Conservation (phyloP, 1,284 basidiomycete genomes). For the Ustilago sp. region DNA sequence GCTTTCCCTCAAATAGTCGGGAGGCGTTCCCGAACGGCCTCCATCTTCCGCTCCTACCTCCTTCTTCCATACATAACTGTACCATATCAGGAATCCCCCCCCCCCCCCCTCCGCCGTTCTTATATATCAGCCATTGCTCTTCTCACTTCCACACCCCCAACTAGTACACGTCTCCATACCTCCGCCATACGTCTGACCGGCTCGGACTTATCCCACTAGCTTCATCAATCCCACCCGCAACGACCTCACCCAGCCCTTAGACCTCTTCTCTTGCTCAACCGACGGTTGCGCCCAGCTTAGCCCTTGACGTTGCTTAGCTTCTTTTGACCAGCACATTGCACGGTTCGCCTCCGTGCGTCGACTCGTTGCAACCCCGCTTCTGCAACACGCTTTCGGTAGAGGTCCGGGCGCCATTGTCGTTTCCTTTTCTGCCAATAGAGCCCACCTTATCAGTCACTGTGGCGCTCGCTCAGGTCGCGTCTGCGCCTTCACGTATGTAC, state of each 20-base stretch:
- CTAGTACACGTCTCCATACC: background rate
- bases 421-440: background rate
- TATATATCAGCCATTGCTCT: constrained; percentile 1
- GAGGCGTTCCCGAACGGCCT: background rate
- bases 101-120: background rate
- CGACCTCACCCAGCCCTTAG: constrained; percentile 7
- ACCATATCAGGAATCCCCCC: background rate
- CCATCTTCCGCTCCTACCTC: background rate
- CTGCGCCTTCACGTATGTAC: background rate
- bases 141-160: background rate
- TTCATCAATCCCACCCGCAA: background rate
- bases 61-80: constrained; percentile 1
- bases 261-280: background rate
- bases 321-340: background rate
- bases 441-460: background rate
- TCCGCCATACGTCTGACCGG: constrained; percentile 4
- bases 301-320: constrained; percentile 2
- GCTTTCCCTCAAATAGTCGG: constrained; percentile 18
- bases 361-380: background rate
- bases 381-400: background rate
- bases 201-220: constrained; percentile 4
- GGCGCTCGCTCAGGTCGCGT: constrained; percentile 8
- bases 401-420: background rate
- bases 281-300: background rate
- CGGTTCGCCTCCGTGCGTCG: constrained; percentile 4